A percentile compares a stretch with the other conserved stretches of the same genome.
phyloP scores from a whole-genome alignment of 768 basidiomycete species.

The Leccinum obscurum region DNA sequence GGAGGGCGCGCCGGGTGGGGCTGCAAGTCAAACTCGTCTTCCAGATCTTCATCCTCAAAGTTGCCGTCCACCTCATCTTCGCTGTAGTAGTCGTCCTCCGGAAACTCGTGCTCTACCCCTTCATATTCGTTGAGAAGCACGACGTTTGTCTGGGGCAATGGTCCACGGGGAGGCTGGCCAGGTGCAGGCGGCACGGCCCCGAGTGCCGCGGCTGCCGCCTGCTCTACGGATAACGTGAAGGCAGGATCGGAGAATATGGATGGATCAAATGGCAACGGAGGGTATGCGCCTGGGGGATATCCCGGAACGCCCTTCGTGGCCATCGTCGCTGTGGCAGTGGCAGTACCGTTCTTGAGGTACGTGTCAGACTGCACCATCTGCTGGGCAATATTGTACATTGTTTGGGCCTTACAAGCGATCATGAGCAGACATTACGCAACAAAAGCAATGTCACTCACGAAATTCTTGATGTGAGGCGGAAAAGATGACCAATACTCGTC shows the following conservation, averaged over 20 bases:
- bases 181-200: slow-evolving; percentile 30
- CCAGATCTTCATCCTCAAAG: slow-evolving; percentile 40
- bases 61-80: slow-evolving; percentile 47
- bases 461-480: slow-evolving; percentile 66
- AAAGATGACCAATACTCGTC: slow-evolving; percentile 72
- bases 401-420: slow-evolving; percentile 48
- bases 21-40: slow-evolving; percentile 32
- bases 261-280: slow-evolving; percentile 49
- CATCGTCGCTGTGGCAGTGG: slow-evolving; percentile 30
- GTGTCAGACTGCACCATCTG: slow-evolving; percentile 55
- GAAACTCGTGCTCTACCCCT: slow-evolving; percentile 36
- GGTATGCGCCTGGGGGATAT: slow-evolving; percentile 43
- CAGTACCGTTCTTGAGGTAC: slow-evolving; percentile 38
- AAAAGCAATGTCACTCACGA: slow-evolving; percentile 48
- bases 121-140: slow-evolving; percentile 42
- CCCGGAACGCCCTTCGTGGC: slow-evolving; percentile 37
- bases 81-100: slow-evolving; percentile 46
- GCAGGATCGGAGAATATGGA: slow-evolving; percentile 55
- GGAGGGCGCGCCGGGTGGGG: slow-evolving; percentile 24
- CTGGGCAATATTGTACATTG: slow-evolving; percentile 69
- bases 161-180: slow-evolving; percentile 34
- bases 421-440: slow-evolving; percentile 29
- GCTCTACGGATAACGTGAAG: slow-evolving; percentile 51
- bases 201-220: slow-evolving; percentile 42
- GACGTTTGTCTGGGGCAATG: slow-evolving; percentile 35